A percentile compares a stretch with the other conserved stretches of the same genome.
Conservation (phyloP, 2,329 filamentous ascomycete genomes). For the Botrytis sinoallii region DNA sequence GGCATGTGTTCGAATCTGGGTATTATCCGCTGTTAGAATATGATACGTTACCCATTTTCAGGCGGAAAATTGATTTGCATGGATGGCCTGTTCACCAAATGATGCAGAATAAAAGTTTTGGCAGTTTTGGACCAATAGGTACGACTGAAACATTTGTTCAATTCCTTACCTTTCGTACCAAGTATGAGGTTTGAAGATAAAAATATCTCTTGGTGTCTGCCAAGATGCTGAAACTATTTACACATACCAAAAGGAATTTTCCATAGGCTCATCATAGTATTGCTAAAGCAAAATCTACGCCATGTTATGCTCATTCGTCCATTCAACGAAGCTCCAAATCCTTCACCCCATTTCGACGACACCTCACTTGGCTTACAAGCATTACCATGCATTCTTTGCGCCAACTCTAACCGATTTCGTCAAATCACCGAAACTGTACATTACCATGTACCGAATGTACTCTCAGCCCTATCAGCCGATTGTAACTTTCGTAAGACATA, state of each 20-base stretch:
- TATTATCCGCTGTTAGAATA: neutral
- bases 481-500: constrained; percentile 11
- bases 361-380: constrained; percentile 17
- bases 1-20: neutral
- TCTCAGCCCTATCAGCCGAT: constrained; percentile 16
- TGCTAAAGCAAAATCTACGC: neutral
- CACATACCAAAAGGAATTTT: neutral
- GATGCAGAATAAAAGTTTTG: neutral
- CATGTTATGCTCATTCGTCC: constrained; percentile 10
- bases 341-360: constrained; percentile 7
- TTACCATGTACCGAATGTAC: neutral
- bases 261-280: neutral
- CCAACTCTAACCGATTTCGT: neutral
- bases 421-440: neutral
- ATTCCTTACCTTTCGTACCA: neutral
- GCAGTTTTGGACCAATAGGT: neutral
- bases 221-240: constrained; percentile 17
- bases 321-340: constrained; percentile 10
- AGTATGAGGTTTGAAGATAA: constrained; percentile 12
- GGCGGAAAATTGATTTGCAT: neutral
- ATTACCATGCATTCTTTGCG: constrained; percentile 2
- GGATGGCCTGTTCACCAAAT: neutral
- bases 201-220: constrained; percentile 1
- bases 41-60: constrained; percentile 10
- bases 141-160: neutral